Conservation (phyloP, 78 protist genomes). For the Dictyostelium firmibasis region DNA sequence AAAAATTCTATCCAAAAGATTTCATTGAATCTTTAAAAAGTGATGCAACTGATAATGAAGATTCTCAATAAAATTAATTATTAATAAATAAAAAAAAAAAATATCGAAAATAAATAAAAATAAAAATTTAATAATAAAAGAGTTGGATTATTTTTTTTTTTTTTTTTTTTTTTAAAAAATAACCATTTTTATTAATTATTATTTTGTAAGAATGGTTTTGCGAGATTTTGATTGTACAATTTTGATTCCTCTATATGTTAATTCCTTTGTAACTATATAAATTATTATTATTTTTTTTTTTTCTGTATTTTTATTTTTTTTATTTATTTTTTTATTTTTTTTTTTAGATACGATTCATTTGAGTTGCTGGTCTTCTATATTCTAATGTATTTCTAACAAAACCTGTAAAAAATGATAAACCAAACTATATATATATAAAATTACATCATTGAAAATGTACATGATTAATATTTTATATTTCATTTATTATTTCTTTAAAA, state of each 20-base stretch:
- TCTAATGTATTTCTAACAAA: conserved; percentile 51
- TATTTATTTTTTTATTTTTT: neutral
- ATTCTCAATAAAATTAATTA: neutral
- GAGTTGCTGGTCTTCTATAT: conserved; percentile 42
- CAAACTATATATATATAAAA: neutral
- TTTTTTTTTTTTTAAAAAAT: neutral
- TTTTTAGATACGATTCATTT: conserved; percentile 15
- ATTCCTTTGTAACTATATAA: neutral
- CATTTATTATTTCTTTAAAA: neutral
- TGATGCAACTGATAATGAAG: conserved; percentile 12
- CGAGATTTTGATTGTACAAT: neutral
- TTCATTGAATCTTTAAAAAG: conserved; percentile 23
- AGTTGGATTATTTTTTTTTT: neutral
- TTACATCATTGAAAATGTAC: neutral
- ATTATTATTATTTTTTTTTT: neutral
- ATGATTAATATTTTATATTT: neutral
- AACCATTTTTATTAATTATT: neutral
- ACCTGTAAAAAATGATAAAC: conserved; percentile 40
- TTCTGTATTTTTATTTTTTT: neutral
- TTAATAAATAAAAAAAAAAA: neutral
- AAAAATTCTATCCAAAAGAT: conserved; percentile 24
- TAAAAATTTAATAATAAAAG: neutral
- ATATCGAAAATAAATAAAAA: neutral
- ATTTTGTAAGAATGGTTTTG: neutral
- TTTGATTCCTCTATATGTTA: neutral